Evolutionary conservation across 805 yeast species (phyloP), one percentile per base, ranked within the genome.

Genomic region (Metschnikowia colocasiae): DNA sequence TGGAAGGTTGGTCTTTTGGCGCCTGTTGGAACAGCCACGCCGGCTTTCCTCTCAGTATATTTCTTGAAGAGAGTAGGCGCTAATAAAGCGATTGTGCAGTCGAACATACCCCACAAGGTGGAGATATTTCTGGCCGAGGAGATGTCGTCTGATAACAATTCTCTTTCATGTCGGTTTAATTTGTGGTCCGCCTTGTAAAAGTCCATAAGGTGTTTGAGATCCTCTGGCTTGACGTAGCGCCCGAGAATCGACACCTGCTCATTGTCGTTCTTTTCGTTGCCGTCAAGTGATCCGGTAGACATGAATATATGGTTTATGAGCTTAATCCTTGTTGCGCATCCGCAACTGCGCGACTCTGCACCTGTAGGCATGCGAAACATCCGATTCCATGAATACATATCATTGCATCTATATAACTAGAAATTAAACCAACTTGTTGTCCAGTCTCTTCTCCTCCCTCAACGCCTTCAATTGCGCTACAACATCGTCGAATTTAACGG

Each of bases 381-480:
- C n/a, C 34, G 32, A 7, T 30, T 18, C 33, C 23, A 27, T 26
- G n/a, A 16, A 26, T 18, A 38, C 41, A 26, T 38, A 26, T 37
- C 27, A 31, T 38, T 38, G 39, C 16, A 35, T 39, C 34, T 39
- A 39, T 29, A 39, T 34, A 43, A 29, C 50, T 54, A 36, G 40
- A 15, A n/a, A 25, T 36, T 36, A 54, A 13, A 49, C 49, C 45
- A 57, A 54, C 49, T 52, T 76, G 65, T 87, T 88, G 64, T 86
- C 95, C 48, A 65, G 63, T 76, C 95, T 86, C 77, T 81, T 87
- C 51, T 82, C 81, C 32, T 77, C 83, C 71, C 81, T 85, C 71
- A 94, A 80, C 35, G 64, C 71, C 57, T 70, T 62, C 71, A 94
- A 75, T 71, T 87, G 85, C 52, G 75, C 67, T 50, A 91, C 75